A percentile compares a stretch with the other conserved stretches of the same genome.
Conservation (phyloP, 2,329 filamentous ascomycete species). For the Incumbomyces lentus region DNA sequence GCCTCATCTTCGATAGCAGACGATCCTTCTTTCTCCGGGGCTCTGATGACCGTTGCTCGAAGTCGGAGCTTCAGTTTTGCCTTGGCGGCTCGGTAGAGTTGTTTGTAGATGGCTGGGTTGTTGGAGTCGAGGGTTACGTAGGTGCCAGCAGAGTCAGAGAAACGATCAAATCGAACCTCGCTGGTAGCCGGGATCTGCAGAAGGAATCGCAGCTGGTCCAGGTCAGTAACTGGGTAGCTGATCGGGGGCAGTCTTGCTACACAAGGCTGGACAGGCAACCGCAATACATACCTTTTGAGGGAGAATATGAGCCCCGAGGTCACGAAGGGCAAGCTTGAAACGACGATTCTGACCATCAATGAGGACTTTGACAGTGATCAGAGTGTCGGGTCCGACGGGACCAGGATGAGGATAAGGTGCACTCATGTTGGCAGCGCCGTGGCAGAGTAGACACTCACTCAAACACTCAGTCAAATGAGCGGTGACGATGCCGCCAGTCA, state of each 20-base stretch:
- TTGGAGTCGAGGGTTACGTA: conserved; percentile 69
- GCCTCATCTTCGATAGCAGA: conserved; percentile 11
- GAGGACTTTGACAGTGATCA: conserved; percentile 76
- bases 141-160: conserved; percentile 78
- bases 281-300: conserved; percentile 66
- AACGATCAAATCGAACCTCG: conserved; percentile 70
- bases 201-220: conserved; percentile 56
- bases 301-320: conserved; percentile 63
- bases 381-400: conserved; percentile 53
- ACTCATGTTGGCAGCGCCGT: conserved; percentile 27
- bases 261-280: conserved; percentile 6
- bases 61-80: conserved; percentile 96
- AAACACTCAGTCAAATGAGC: too few species aligned
- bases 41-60: conserved; percentile 48
- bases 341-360: conserved; percentile 66
- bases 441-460: too few species aligned
- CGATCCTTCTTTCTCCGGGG: conserved; percentile 12
- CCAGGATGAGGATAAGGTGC: conserved; percentile 32
- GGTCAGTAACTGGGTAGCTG: conserved; percentile 3
- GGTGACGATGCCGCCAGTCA: too few species aligned
- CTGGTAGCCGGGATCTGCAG: conserved; percentile 55
- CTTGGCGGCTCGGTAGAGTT: conserved; percentile 91
- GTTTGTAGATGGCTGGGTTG: conserved; percentile 84
- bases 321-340: conserved; percentile 80
- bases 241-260: too few species aligned